These are phyloP conservation scores for Rhodotorula sp. DNA, from an alignment of 1,284 basidiomycete genomes.

Conservation along the genomic window DNA sequence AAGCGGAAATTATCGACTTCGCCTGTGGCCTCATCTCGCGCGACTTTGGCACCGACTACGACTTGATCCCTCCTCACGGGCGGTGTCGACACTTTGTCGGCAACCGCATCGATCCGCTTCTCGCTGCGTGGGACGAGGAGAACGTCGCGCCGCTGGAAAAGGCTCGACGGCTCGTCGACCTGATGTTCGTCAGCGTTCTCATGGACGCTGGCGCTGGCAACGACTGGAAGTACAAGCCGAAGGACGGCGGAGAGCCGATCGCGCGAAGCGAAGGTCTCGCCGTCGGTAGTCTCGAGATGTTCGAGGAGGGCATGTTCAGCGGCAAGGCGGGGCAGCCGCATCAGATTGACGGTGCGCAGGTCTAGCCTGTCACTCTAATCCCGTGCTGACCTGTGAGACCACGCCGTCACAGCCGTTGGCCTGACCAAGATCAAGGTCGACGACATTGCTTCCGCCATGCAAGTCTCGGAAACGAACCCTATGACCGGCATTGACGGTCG, in stretches of 20 bases:
- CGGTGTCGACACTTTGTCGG: conserved; percentile 79
- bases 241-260: conserved; percentile 58
- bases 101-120: conserved; percentile 62
- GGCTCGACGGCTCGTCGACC: conserved; percentile 73
- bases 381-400: not conserved
- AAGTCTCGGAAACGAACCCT: conserved; percentile 72
- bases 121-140: conserved; percentile 47
- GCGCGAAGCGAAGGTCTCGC: conserved; percentile 85
- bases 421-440: conserved; percentile 65
- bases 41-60: conserved; percentile 73
- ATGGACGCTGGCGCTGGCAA: conserved; percentile 91
- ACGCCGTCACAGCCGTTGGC: conserved; percentile 60
- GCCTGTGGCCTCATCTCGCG: conserved; percentile 81
- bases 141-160: conserved; percentile 64
- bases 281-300: conserved; percentile 89
- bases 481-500: conserved; percentile 90
- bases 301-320: conserved; percentile 76
- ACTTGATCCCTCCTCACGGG: conserved; percentile 79
- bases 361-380: not conserved
- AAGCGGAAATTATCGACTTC: conserved; percentile 71
- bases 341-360: conserved; percentile 69
- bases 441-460: conserved; percentile 69
- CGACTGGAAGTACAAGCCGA: conserved; percentile 74
- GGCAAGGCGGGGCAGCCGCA: conserved; percentile 61
- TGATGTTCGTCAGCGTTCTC: conserved; percentile 88